phyloP scores from a whole-genome alignment of 2,329 filamentous ascomycete genomes.

The Corinectria fuckeliana region DNA sequence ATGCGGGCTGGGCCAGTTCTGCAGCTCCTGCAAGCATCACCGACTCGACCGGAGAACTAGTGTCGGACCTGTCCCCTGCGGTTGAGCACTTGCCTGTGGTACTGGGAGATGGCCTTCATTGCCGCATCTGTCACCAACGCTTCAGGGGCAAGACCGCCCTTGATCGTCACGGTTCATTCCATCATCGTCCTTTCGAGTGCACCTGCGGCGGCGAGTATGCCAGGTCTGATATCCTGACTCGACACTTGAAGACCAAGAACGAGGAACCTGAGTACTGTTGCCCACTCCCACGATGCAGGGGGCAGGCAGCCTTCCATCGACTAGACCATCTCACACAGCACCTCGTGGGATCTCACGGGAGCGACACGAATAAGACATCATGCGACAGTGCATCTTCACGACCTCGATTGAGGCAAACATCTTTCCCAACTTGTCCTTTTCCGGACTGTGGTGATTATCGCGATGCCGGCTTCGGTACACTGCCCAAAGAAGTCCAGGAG shows the following conservation, averaged over 20 bases:
- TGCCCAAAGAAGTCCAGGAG: background rate
- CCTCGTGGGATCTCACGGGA: background rate
- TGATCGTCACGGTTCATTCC: background rate
- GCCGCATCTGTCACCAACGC: no score
- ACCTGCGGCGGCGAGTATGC: background rate
- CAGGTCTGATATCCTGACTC: background rate
- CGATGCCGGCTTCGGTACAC: background rate
- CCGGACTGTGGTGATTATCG: background rate
- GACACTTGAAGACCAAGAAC: background rate
- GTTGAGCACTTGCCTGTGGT: no score
- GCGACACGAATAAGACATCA: background rate
- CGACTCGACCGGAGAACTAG: no score
- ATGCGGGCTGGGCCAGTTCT: no score
- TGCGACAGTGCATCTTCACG: background rate
- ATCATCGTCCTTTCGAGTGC: background rate
- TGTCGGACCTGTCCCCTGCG: no score
- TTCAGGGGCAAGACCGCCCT: background rate
- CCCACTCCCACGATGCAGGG: background rate
- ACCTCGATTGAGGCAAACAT: no score
- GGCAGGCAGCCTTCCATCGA: background rate
- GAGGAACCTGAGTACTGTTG: background rate
- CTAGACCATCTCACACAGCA: background rate
- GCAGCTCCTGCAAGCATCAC: no score
- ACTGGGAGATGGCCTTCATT: no score
- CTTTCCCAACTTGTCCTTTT: background rate